Conservation (phyloP, 805 yeast species). For the Candida methanosorbosa region DNA sequence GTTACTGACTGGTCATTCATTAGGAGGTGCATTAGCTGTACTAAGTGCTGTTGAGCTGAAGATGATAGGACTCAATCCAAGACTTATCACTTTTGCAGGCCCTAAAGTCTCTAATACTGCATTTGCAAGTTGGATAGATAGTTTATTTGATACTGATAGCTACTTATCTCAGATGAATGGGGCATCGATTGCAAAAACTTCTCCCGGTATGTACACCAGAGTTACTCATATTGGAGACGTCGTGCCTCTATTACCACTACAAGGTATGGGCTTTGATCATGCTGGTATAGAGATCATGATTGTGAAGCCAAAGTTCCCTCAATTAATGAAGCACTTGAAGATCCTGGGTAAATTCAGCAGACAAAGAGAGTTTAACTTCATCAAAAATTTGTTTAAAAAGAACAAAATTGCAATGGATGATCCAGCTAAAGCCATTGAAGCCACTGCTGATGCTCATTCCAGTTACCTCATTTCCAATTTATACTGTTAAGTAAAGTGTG, state of each 20-base stretch:
- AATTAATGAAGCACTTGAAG: slow-evolving; percentile 8
- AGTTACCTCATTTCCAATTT: too few species aligned
- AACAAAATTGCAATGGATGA: too few species aligned
- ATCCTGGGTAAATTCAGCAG: slow-evolving; percentile 12
- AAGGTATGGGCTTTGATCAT: slow-evolving; percentile 27
- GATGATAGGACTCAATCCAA: slow-evolving; percentile 43
- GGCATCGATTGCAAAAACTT: not conserved
- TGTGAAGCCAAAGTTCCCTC: slow-evolving; percentile 28
- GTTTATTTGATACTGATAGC: slow-evolving; percentile 30
- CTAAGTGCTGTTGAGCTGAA: slow-evolving; percentile 56
- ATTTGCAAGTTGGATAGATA: slow-evolving; percentile 45
- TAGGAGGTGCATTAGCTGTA: slow-evolving; percentile 66
- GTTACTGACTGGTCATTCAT: slow-evolving; percentile 62
- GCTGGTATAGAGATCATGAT: slow-evolving; percentile 46
- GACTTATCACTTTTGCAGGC: slow-evolving; percentile 51
- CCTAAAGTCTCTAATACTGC: slow-evolving; percentile 54
- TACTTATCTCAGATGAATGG: not conserved
- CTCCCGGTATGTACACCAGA: slow-evolving; percentile 35
- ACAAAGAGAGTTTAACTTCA: not conserved
- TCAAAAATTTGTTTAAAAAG: too few species aligned
- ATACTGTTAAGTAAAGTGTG: too few species aligned
- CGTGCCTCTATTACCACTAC: slow-evolving; percentile 54
- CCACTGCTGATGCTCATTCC: too few species aligned
- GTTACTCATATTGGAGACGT: slow-evolving; percentile 50
- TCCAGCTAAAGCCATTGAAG: not conserved